Base-by-base conservation (phyloP, 495 filamentous ascomycete species). In the Podospora pseudocomata region DNA sequence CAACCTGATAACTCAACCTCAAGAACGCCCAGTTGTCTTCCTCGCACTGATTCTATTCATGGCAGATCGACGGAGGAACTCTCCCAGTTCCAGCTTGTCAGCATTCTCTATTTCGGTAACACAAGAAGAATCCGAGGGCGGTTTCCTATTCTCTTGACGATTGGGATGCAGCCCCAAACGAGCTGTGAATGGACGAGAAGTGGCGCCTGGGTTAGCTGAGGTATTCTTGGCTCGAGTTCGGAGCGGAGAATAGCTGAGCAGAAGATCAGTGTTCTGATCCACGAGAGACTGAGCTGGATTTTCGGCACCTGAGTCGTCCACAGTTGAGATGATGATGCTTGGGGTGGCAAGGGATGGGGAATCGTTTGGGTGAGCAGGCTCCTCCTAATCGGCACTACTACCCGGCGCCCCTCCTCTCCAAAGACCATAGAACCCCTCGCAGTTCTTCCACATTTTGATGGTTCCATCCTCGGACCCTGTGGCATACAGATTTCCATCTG, bases 401-500 rank as follows among this genome's bases (percentile, higher is more conserved):
- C 69, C 71, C 61, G 73, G 61, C 66, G 73, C 67, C 60, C 73
- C 76, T 57, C 81, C 80, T 57, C 76, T 73, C 85, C 85, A 87
- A 28, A 86, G 78, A 0, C 85, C 85, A 67, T 84, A 87, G 62
- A 80, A 81, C 0, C 85, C 85, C 34, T 84, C 80, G 67, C 84
- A 86, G 60, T 87, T 87, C 78, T 87, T 87, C 85, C 85, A 87
- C 82, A 99, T 82, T 79, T 98, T 99, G 75, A 99, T 94, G 0
- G 95, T 99, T 56, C 95, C 95, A 76, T 99, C 95, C 74, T 99
- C 95, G 56, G 93, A 97, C 28, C 93, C 95, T 1, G 96, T 98
- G 7, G 92, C 94, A 77, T 97, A 99, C 15, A 98, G 80, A 77
- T 94, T 97, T 30, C 93, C 93, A 77, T 98, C 94, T 1, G 95